Conservation (phyloP, 2,329 filamentous ascomycete species). For the Phyllosticta citriasiana region DNA sequence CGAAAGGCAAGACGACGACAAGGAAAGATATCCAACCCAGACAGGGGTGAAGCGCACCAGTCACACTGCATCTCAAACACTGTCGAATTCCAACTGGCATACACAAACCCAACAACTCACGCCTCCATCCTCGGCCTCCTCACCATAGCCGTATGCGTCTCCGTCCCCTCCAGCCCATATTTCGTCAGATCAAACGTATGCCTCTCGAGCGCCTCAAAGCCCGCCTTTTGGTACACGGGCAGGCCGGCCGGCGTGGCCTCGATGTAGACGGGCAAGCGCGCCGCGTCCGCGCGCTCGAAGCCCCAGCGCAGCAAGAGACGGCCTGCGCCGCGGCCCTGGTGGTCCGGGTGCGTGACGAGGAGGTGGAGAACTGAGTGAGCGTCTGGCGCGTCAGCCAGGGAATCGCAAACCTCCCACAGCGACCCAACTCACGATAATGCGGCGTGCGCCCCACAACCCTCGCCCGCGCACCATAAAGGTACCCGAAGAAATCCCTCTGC, state of each 20-base stretch:
- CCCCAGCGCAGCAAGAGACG: conserved; percentile 7
- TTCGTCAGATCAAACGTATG: conserved; percentile 19
- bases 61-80: no score
- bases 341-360: conserved; percentile 8
- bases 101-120: not conserved
- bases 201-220: conserved; percentile 18
- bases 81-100: not conserved
- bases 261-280: conserved; percentile 29
- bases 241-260: conserved; percentile 29
- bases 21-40: no score
- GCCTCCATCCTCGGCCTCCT: conserved; percentile 9
- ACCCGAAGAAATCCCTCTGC: conserved; percentile 1
- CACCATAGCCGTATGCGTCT: conserved; percentile 23
- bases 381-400: conserved; percentile 2
- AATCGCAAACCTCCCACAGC: not conserved
- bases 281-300: conserved; percentile 20
- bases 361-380: conserved; percentile 18
- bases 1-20: no score
- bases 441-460: conserved; percentile 2
- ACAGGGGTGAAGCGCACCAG: no score
- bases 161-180: conserved; percentile 21
- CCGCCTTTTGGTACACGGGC: conserved; percentile 24
- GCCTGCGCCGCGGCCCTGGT: conserved; percentile 8
- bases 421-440: conserved; percentile 2
- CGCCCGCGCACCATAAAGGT: not conserved